Evolutionary conservation across 768 basidiomycete genomes (phyloP).

Genomic region (Phanerochaete carnosa): DNA sequence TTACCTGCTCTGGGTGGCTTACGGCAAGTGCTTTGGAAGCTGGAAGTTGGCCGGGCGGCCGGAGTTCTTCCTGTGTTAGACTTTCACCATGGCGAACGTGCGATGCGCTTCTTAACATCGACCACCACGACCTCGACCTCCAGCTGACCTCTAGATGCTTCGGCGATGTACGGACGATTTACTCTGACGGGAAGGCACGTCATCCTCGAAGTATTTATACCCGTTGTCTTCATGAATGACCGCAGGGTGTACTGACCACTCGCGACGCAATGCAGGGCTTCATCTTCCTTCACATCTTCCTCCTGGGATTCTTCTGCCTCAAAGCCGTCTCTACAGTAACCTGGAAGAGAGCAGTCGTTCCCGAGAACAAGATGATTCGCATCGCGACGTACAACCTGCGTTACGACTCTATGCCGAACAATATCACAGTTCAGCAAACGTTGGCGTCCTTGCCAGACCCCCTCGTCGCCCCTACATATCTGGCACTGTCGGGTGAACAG

Average conservation of each 20-base stretch:
- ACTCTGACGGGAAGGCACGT: background rate
- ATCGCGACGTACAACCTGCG: constrained; percentile 52
- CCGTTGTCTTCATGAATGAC: background rate
- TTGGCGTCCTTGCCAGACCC: constrained; percentile 42
- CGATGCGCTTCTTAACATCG: background rate
- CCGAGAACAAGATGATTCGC: constrained; percentile 17
- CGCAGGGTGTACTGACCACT: background rate
- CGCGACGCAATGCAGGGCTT: constrained; percentile 4
- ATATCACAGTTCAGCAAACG: constrained; percentile 44
- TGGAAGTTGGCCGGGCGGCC: background rate
- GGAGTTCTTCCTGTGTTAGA: background rate
- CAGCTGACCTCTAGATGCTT: constrained; percentile 1
- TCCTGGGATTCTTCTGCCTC: constrained; percentile 9
- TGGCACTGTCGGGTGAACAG: constrained; percentile 35
- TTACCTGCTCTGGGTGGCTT: background rate
- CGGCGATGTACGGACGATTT: background rate
- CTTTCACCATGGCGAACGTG: constrained; percentile 3
- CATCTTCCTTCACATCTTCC: constrained; percentile 5
- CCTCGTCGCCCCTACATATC: constrained; percentile 31
- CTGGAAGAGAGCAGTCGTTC: background rate
- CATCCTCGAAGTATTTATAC: constrained; percentile 11
- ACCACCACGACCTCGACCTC: background rate
- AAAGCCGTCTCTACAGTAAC: constrained; percentile 1
- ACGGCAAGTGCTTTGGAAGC: background rate
- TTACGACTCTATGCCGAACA: constrained; percentile 50